These are phyloP conservation scores for Farysia itapuensis DNA, from an alignment of 1,284 basidiomycete species.

Conservation along the genomic window DNA sequence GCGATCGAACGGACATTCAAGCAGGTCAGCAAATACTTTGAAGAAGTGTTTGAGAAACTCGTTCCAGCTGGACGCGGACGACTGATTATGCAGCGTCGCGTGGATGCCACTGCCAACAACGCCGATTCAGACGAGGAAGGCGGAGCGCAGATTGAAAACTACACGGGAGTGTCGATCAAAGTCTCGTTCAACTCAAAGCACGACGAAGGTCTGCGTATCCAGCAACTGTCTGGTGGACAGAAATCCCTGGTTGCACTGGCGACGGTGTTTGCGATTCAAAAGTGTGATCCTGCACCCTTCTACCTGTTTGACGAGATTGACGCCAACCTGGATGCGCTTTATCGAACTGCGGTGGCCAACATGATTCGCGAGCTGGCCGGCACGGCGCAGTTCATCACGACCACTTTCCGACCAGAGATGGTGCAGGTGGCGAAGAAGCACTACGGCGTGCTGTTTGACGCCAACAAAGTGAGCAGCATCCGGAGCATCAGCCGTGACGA, in stretches of 20 bases:
- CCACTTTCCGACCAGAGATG: constrained; percentile 98
- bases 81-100: constrained; percentile 84
- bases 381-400: constrained; percentile 94
- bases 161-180: constrained; percentile 95
- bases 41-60: constrained; percentile 94
- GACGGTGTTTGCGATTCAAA: constrained; percentile 96
- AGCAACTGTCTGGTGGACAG: constrained; percentile 95
- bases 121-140: constrained; percentile 57
- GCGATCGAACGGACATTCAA: constrained; percentile 98
- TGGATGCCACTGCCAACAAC: constrained; percentile 65
- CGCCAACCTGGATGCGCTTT: constrained; percentile 95
- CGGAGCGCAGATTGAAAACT: constrained; percentile 74
- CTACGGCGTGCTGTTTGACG: constrained; percentile 98
- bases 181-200: constrained; percentile 98
- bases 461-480: constrained; percentile 82
- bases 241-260: constrained; percentile 96
- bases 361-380: constrained; percentile 90
- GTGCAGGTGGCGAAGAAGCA: constrained; percentile 90
- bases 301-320: constrained; percentile 99
- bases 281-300: constrained; percentile 98
- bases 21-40: constrained; percentile 94
- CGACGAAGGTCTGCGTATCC: constrained; percentile 91
- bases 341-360: constrained; percentile 90
- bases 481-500: constrained; percentile 78
- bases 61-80: constrained; percentile 89